Conservation (phyloP, 1,284 basidiomycete species). For the Trametes versicolor region DNA sequence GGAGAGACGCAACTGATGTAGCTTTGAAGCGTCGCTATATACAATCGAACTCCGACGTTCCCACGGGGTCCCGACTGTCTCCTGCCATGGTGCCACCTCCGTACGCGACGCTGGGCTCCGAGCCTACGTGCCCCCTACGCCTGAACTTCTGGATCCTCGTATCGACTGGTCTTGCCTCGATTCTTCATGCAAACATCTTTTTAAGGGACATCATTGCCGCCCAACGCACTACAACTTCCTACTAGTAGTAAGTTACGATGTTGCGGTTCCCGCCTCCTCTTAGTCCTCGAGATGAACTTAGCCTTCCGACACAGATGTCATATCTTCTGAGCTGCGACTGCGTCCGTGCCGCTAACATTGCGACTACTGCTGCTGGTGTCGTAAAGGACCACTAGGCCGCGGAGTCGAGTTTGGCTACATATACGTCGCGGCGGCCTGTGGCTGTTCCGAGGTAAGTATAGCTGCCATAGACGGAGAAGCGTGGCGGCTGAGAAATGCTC, state of each 20-base stretch:
- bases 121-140: slow-evolving; percentile 78
- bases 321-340: slow-evolving; percentile 99
- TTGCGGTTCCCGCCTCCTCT: slow-evolving; percentile 95
- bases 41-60: no score
- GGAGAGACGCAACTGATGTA: no score
- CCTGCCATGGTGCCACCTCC: no score
- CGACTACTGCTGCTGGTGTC: slow-evolving; percentile 91
- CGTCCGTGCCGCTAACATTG: slow-evolving; percentile 94
- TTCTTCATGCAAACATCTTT: slow-evolving; percentile 65
- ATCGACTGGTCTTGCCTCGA: slow-evolving; percentile 84
- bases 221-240: slow-evolving; percentile 92
- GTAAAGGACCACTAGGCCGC: slow-evolving; percentile 89
- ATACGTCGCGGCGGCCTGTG: slow-evolving; percentile 99
- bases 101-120: no score
- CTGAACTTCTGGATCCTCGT: slow-evolving; percentile 92
- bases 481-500: slow-evolving; percentile 91
- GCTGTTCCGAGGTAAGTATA: slow-evolving; percentile 87
- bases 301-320: slow-evolving; percentile 93
- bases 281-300: slow-evolving; percentile 77
- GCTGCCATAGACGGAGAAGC: slow-evolving; percentile 89
- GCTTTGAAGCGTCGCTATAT: no score
- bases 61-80: no score
- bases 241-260: slow-evolving; percentile 98
- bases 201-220: slow-evolving; percentile 81
- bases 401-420: slow-evolving; percentile 95